These are phyloP conservation scores for Lachnellula occidentalis DNA, from an alignment of 2,329 filamentous ascomycete species.

Conservation along the genomic window DNA sequence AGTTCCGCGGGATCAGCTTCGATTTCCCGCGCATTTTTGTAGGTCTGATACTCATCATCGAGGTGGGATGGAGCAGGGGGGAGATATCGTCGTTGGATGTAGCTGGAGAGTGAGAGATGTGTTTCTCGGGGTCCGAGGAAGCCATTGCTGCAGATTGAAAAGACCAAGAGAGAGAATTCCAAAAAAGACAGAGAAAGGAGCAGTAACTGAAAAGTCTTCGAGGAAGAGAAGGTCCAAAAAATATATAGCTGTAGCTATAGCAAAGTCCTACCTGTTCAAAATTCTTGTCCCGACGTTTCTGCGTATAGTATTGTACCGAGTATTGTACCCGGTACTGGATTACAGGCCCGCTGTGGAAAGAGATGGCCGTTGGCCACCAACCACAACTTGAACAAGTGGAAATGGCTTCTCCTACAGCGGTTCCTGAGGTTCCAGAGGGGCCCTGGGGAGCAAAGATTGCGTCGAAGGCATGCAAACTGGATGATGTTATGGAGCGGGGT, in stretches of 20 bases:
- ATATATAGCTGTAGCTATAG: not conserved
- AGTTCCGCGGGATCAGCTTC: slow-evolving; percentile 20
- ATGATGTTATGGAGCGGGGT: slow-evolving; percentile 11
- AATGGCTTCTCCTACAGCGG: no score
- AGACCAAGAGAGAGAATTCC: not conserved
- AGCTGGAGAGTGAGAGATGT: slow-evolving; percentile 2
- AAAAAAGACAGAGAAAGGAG: not conserved
- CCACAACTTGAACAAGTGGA: not conserved
- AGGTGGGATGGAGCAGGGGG: slow-evolving; percentile 19
- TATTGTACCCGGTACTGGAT: not conserved
- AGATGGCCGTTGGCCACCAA: not conserved
- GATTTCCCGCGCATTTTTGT: slow-evolving; percentile 21
- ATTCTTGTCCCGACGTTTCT: not conserved
- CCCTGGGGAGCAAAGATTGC: no score
- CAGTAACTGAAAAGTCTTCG: not conserved
- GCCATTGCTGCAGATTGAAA: slow-evolving; percentile 1
- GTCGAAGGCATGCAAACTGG: not conserved
- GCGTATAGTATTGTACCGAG: not conserved
- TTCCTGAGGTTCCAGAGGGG: no score
- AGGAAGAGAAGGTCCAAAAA: not conserved
- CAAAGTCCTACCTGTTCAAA: not conserved
- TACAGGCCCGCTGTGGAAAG: no score
- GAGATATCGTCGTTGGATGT: slow-evolving; percentile 14
- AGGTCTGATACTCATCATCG: slow-evolving; percentile 34
- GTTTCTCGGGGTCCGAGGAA: slow-evolving; percentile 16